Evolutionary conservation across 306 rosid species (phyloP).

Genomic region (Urtica urens): DNA sequence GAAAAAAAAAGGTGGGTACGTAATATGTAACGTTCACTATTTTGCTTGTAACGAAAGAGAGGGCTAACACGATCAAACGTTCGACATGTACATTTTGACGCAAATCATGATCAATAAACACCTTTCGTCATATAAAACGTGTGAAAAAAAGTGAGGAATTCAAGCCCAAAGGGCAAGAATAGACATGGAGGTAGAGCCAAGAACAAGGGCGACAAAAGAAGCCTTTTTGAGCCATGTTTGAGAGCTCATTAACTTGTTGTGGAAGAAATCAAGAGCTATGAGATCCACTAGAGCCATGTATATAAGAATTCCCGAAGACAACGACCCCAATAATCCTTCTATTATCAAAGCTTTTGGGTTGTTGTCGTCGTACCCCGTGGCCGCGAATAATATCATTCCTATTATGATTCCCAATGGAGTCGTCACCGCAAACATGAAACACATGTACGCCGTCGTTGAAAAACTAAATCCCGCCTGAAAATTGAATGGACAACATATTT

Average conservation of each 20-base stretch:
- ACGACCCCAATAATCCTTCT: conserved; percentile 78
- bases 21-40: no score
- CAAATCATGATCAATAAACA: no score
- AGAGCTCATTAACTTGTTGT: conserved; percentile 72
- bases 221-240: conserved; percentile 36
- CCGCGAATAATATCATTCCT: conserved; percentile 67
- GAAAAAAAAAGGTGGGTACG: no score
- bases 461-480: conserved; percentile 73
- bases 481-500: no score
- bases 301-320: conserved; percentile 78
- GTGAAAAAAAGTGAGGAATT: background rate
- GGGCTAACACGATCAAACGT: no score
- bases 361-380: conserved; percentile 75
- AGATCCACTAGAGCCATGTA: conserved; percentile 97
- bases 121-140: background rate
- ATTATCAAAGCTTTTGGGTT: conserved; percentile 69
- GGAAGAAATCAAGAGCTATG: conserved; percentile 81
- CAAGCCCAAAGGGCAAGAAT: conserved; percentile 88
- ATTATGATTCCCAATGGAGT: conserved; percentile 80
- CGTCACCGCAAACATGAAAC: conserved; percentile 90
- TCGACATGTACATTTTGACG: no score
- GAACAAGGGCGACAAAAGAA: conserved; percentile 58
- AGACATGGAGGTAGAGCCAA: conserved; percentile 81
- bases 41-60: no score
- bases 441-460: conserved; percentile 70